Evolutionary conservation across 768 basidiomycete species (phyloP), one percentile per base, ranked within the genome.

Genomic region (Pleurotus ostreatus): DNA sequence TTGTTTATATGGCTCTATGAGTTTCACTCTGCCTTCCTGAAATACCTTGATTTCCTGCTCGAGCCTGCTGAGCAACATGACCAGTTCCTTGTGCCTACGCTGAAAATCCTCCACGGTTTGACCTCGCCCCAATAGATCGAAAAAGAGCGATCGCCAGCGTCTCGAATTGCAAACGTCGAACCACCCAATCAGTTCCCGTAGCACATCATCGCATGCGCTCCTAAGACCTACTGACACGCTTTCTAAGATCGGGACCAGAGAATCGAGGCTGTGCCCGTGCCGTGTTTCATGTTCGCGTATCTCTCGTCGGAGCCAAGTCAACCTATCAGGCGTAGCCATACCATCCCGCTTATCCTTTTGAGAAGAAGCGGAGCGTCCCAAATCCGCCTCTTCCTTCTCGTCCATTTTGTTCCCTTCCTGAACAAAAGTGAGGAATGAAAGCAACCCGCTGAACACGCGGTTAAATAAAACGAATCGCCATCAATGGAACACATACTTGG

Each of bases 251-350:
- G 77, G 78, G 8, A 78, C 64, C 15, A 77, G 67, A 0, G 69
- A 62, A 51, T 75, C 72, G 15, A 79, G 66, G 54, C 71, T 70
- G 56, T 79, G 76, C 0, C 77, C 77, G 49, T 77, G 73, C 34
- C 66, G 62, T 0, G 64, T 53, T 60, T 78, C 76, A 16, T 69
- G 71, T 44, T 69, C 67, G 12, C 59, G 61, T 26, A 74, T 64
- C 1, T 64, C 59, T 3, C 60, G 60, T 4, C 67, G 65, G 5
- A 74, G 62, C 9, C 59, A 62, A 1, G 70, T 65, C 49, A 66
- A 74, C 16, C 72, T 71, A 22, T 66, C 66, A n/a, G 44, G 25
- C n/a, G 43, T 59, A 55, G 61, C 64, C 7, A 59, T 57, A 16
- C 56, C 46, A 25, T 47, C 49, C 30, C 22, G 12, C 22, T 51